Evolutionary conservation across 2,329 filamentous ascomycete genomes (phyloP), one percentile per base, ranked within the genome.

Genomic region (Metarhizium sp.): DNA sequence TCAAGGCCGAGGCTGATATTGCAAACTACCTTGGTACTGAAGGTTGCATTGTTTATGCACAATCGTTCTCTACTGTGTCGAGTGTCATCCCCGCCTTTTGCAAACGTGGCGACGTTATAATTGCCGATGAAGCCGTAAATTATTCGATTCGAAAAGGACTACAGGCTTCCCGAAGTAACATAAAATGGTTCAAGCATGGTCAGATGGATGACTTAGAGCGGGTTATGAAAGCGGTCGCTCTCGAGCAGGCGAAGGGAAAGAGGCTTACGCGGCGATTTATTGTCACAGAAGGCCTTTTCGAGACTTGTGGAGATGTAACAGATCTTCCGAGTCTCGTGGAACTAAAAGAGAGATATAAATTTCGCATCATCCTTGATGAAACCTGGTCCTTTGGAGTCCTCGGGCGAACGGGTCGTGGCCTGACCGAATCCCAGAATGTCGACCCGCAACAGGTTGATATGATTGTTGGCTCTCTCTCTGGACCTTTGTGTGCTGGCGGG

Each of bases 331-430:
- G 86, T 67, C 82, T 99, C 63, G 88, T 97, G 60, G 92, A 96
- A 69, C 79, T 99, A 62, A 96, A 96, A 73, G 85, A 92, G 62
- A 89, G 88, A 70, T 96, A 97, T 81, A 99, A 96, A 75, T 99
- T 97, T 77, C 90, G 94, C 64, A 82, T 99, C 55, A 95, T 97
- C 61, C 84, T 99, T 42, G 94, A 99, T 70, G 94, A 99, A 76
- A 96, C 92, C 1, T 95, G 90, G 87, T 96, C 92, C 1, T 99
- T 97, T 68, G 95, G 92, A 58, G 88, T 97, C 18, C 81, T 99
- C 5, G 94, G 94, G 50, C 82, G 91, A 59, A 96, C 90, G 30
- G 95, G 94, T 20, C 86, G 91, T 53, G 94, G 94, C 57, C 78
- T 97, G 43, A 97, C 94, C 0, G 95, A 99, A 75, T 90, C 92